Conservation (phyloP, 257 asterid species). For the Solanum raphanifolium region DNA sequence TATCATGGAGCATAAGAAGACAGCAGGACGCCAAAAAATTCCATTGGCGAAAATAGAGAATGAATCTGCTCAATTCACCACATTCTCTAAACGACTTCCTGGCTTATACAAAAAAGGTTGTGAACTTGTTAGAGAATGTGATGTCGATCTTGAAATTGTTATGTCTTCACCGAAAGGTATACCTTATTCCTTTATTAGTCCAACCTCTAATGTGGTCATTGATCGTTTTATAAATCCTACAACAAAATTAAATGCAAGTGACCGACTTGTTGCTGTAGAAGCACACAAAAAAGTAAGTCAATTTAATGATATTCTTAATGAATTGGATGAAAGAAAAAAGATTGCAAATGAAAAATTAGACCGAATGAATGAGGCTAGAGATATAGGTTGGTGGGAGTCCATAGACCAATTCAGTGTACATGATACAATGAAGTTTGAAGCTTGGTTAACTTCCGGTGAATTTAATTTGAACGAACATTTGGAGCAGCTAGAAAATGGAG, state of each 20-base stretch:
- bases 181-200: conserved; percentile 28
- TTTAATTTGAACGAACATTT: background rate
- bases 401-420: background rate
- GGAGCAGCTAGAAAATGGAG: background rate
- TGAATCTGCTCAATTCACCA: background rate
- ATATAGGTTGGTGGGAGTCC: background rate
- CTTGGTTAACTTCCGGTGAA: background rate
- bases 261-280: background rate
- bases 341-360: background rate
- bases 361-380: background rate
- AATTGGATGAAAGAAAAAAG: background rate
- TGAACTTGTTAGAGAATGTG: too few species aligned
- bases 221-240: background rate
- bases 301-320: background rate
- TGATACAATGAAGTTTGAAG: background rate
- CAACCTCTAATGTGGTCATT: conserved; percentile 9
- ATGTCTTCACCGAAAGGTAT: conserved; percentile 25
- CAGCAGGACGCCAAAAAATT: background rate
- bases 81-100: background rate
- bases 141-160: conserved; percentile 7
- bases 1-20: background rate
- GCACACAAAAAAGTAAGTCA: background rate
- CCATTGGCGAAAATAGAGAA: background rate
- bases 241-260: background rate
- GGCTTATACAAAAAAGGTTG: background rate